Evolutionary conservation across 2,329 filamentous ascomycete species (phyloP).

Genomic region (Ceratocystis huliohia): DNA sequence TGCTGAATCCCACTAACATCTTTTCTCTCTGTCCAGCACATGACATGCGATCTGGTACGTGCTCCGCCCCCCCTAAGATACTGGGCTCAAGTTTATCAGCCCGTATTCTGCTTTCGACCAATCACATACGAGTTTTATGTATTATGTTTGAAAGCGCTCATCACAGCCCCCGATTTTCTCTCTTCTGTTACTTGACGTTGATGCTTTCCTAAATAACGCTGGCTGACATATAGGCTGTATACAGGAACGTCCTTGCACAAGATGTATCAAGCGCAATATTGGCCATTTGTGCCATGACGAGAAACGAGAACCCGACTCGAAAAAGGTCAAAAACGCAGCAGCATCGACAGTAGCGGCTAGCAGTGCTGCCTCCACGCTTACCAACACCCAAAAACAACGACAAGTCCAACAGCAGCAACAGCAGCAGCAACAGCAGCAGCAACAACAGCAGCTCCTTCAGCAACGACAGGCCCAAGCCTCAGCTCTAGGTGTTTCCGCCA

Average conservation of each 20-base stretch:
- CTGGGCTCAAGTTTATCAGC: not conserved
- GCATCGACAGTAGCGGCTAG: slow-evolving; percentile 28
- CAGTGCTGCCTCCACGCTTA: not conserved
- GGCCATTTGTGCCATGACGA: slow-evolving; percentile 97
- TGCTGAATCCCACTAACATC: slow-evolving; percentile 12
- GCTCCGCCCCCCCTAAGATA: slow-evolving; percentile 1
- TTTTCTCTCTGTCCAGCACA: slow-evolving; percentile 47
- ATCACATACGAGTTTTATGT: not conserved
- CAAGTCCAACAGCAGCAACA: slow-evolving; percentile 27
- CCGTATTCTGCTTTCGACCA: not conserved
- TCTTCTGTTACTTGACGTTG: slow-evolving; percentile 21
- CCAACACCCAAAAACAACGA: slow-evolving; percentile 25
- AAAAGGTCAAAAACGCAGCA: slow-evolving; percentile 60
- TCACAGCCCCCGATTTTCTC: slow-evolving; percentile 21
- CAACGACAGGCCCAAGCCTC: slow-evolving; percentile 20
- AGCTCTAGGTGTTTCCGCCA: slow-evolving; percentile 17
- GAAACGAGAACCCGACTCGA: slow-evolving; percentile 69
- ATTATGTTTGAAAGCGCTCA: not conserved
- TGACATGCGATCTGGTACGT: slow-evolving; percentile 85
- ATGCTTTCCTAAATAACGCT: too few relatives aligned
- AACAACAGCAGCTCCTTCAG: slow-evolving; percentile 26
- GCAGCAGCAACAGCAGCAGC: slow-evolving; percentile 25
- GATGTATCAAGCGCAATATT: slow-evolving; percentile 97
- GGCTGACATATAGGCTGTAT: slow-evolving; percentile 19
- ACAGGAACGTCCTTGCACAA: slow-evolving; percentile 87